Evolutionary conservation across 2,329 filamentous ascomycete genomes (phyloP), one percentile per base, ranked within the genome.

Genomic region (Geosmithia putterillii): DNA sequence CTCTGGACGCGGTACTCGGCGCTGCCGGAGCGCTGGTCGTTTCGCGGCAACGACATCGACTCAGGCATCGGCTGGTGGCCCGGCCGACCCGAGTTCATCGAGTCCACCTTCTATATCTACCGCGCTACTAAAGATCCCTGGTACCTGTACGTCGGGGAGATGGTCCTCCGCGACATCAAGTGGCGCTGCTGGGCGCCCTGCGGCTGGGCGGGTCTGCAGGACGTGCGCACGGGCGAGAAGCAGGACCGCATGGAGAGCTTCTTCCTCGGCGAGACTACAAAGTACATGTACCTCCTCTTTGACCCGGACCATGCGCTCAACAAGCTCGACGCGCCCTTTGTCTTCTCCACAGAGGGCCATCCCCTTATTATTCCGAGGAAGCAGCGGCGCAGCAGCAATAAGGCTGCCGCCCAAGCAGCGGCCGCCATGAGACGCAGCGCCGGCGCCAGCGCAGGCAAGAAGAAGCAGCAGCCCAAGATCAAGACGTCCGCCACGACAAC

Each of bases 221-320:
- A 89, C 58, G 85, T 90, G 8, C 69, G 81, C 28, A 86, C 76
- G 5, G 90, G 90, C 3, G 86, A 95, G 62, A 79, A 87, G 61
- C 86, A 78, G 52, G 89, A 98, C 58, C 83, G 92, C 28, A 96
- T 96, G 92, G 92, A 98, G 63, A 96, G 90, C 58, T 98, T 96
- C 70, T 96, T 96, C 56, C 72, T 98, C 1, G 90, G 92, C 14
- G 92, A 98, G 63, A 98, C 92, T 2, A 82, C 87, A 38, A 95
- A 96, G 62, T 98, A 98, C 60, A 70, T 98, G 48, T 96, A 94
- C 59, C 67, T 98, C 44, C 75, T 96, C 2, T 96, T 94, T 59
- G 86, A 94, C 50, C 74, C 81, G 4, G 73, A 80, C 14, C 92
- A 96, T 62, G 87, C 89, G 1, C 66, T 98, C 37, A 96, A 96